Evolutionary conservation across 257 asterid species (phyloP), one percentile per base, ranked within the genome.

Genomic region (Cordia subcordata): DNA sequence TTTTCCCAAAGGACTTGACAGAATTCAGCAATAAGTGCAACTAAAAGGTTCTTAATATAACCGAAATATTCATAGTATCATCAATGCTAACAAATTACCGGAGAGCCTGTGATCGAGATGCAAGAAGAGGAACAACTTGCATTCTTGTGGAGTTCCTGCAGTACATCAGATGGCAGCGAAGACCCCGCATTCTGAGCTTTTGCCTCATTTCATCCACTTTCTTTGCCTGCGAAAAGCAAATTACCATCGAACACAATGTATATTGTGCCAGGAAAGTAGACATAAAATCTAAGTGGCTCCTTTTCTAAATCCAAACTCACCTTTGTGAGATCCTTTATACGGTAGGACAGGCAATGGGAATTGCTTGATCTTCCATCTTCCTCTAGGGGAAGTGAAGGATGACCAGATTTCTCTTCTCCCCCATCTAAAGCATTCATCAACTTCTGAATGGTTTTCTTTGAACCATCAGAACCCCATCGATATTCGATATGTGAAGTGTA

Each of bases 41-140:
- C 16, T 38, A 33, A 56, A 60, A 37, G 15, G 23, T 69, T 35
- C 53, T 45, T 1, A 32, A 1, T 49, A 10, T 38, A 8, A 21
- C 27, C 13, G 10, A 15, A 18, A 50, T 38, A 52, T 32, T 51
- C 38, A 21, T 10, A 16, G 44, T 21, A 21, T 19, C 16, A 53
- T 17, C 5, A 8, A 16, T 16, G 11, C 45, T 13, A 8, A 49
- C 9, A 58, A 49, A 8, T n/a, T 79, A 84, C 86, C 95, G 75
- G 8, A 86, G 87, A 44, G 94, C 90, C 73, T 87, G 95, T 40
- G 82, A 73, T 64, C 95, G 88, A 67, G 95, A 82, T 52, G 94
- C 95, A 61, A 84, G 86, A 14, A 87, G 80, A 0, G 95, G 95
- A 62, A 84, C 78, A 75, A 70, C 86, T 37, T 87, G 84, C 73